Conservation (phyloP, 345 rosid species). For the Durio zibethinus region DNA sequence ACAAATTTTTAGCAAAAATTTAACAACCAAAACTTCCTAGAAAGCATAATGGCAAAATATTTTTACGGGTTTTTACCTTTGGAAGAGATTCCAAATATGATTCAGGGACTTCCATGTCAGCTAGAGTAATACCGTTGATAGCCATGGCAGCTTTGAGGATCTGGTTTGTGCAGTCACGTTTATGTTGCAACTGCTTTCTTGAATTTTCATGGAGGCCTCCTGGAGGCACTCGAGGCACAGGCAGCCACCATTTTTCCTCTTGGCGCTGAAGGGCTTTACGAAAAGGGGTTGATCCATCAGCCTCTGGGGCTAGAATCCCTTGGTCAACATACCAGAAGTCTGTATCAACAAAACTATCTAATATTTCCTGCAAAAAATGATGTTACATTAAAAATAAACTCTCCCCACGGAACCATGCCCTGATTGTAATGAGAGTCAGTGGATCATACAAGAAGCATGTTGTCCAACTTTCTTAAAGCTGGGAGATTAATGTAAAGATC, state of each 20-base stretch:
- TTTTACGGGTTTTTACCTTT: constrained; percentile 42
- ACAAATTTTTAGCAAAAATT: constrained; percentile 15
- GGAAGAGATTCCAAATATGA: constrained; percentile 85
- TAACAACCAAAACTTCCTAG: not conserved
- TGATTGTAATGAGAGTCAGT: not conserved
- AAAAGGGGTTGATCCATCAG: constrained; percentile 72
- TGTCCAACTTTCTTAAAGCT: constrained; percentile 86
- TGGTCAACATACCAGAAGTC: constrained; percentile 97
- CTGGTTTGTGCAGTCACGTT: constrained; percentile 88
- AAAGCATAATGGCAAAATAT: not conserved
- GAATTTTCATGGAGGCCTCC: constrained; percentile 73
- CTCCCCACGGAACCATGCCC: constrained; percentile 3
- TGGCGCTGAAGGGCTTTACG: constrained; percentile 76
- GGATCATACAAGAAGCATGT: constrained; percentile 88
- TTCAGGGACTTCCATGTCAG: constrained; percentile 90
- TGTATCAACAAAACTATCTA: constrained; percentile 71
- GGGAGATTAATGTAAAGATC: constrained; percentile 93
- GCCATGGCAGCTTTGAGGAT: constrained; percentile 98
- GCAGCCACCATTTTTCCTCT: constrained; percentile 99
- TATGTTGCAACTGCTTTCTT: constrained; percentile 86
- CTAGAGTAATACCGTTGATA: constrained; percentile 71
- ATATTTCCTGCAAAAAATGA: constrained; percentile 61
- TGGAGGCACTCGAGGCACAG: constrained; percentile 81
- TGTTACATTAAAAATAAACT: constrained; percentile 9
- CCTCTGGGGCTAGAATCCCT: constrained; percentile 73